phyloP scores from a whole-genome alignment of 2,329 filamentous ascomycete species.

The Leptographium radiaticola region DNA sequence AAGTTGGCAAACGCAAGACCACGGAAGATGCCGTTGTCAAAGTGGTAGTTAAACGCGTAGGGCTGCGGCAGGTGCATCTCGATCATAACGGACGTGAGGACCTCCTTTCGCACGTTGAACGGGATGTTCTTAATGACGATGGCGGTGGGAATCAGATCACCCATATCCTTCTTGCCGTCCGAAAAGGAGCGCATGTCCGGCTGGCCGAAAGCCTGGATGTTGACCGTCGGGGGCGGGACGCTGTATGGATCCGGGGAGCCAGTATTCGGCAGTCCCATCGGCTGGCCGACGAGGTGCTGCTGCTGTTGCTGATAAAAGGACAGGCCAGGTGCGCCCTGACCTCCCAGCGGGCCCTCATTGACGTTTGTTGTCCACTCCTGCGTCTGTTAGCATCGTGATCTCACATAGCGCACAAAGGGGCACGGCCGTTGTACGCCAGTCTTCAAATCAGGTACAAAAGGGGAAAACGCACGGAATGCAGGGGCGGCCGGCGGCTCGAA shows the following conservation, averaged over 20 bases:
- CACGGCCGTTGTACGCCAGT: neutral
- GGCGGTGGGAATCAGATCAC: constrained; percentile 92
- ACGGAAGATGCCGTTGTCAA: constrained; percentile 93
- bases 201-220: constrained; percentile 25
- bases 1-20: constrained; percentile 97
- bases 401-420: constrained; percentile 5
- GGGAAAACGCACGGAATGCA: constrained; percentile 50
- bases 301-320: constrained; percentile 8
- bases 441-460: neutral
- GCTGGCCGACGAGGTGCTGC: constrained; percentile 9
- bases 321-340: constrained; percentile 5
- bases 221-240: constrained; percentile 22
- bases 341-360: constrained; percentile 8
- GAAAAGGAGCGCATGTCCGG: constrained; percentile 25
- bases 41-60: constrained; percentile 99
- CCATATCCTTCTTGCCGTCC: constrained; percentile 40
- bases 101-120: constrained; percentile 95
- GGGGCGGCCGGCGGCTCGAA: constrained; percentile 42
- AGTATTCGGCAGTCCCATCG: constrained; percentile 23
- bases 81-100: constrained; percentile 84
- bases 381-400: neutral
- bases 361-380: constrained; percentile 13
- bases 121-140: constrained; percentile 99
- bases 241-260: constrained; percentile 24
- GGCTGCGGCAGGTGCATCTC: constrained; percentile 86